Base-by-base conservation (phyloP, 2,329 filamentous ascomycete genomes). In the Pseudopyrenochaeta lycopersici region DNA sequence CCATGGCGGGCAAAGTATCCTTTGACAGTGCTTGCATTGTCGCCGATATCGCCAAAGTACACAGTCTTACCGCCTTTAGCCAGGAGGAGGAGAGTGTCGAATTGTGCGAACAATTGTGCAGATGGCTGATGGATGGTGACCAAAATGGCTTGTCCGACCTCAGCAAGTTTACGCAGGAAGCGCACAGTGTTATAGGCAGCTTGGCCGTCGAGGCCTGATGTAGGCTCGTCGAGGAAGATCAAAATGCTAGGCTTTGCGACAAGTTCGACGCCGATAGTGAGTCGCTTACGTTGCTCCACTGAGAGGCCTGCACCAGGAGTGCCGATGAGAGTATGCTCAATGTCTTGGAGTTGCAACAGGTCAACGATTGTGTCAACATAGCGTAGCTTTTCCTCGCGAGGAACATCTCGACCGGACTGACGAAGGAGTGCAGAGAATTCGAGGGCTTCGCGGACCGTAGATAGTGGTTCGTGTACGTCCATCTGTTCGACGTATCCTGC, bases 71-170 rank as follows among this genome's bases (percentile, higher is more conserved):
- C 91, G 40, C 91, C 91, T 35, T 84, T 83, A 72, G 92, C 85
- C 2, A 95, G 82, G 1, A 95, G 80, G 2, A 95, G 80, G 2
- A 96, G 81, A 6, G 90, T 85, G 70, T 95, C 91, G 62, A 95
- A 96, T 72, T 91, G 87, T 68, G 92, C 89, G 63, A 96, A 94
- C 0, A 95, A 80, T 0, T 88, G 85, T 15, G 90, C 89, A 49
- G 90, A 92, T 1, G 91, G 91, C 70, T 96, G 91, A 70, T 96
- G 91, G 55, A 96, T 95, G 1, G 91, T 95, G 77, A 90, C 92
- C 1, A 95, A 82, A 58, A 96, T 90, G 7, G 91, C 91, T 72
- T 95, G 91, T 2, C 91, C 91, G 1, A 88, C 87, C n/a, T 82
- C 79, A 33, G 88, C 85, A 4, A 91, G 83, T 76, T 90, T 90